Evolutionary conservation across 805 yeast species (phyloP).

Genomic region (Saturnispora dispora): DNA sequence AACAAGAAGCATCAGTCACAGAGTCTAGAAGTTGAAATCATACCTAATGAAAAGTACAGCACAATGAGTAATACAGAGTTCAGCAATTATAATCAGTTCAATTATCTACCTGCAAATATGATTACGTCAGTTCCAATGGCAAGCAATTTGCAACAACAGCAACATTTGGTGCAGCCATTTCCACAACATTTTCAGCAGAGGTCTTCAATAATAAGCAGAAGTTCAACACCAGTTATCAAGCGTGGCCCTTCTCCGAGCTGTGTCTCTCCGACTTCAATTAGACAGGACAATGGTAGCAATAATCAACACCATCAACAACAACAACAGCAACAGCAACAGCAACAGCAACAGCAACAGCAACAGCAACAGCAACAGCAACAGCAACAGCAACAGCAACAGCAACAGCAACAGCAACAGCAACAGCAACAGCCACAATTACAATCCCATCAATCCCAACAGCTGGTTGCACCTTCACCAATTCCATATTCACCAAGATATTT

Average conservation of each 20-base stretch:
- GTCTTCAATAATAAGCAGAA: not conserved
- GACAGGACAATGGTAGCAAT: not conserved
- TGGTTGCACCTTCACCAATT: not conserved
- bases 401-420: conserved; percentile 7
- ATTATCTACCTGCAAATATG: not conserved
- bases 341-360: no score
- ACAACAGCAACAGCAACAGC: no score
- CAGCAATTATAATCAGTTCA: not conserved
- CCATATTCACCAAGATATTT: conserved; percentile 1
- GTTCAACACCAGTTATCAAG: not conserved
- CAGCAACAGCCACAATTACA: conserved; percentile 8
- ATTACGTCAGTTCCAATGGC: not conserved
- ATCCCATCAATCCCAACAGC: conserved; percentile 8
- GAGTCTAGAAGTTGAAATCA: not conserved
- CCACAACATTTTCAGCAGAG: not conserved
- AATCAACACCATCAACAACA: not conserved
- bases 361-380: not conserved
- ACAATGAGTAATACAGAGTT: not conserved
- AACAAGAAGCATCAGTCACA: not conserved
- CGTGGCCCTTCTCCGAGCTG: not conserved
- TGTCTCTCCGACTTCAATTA: not conserved
- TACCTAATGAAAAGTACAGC: not conserved
- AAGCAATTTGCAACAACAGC: not conserved
- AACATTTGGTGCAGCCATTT: not conserved
- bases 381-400: conserved; percentile 7